Conservation (phyloP, 805 yeast species). For the Starmerella bombicola region DNA sequence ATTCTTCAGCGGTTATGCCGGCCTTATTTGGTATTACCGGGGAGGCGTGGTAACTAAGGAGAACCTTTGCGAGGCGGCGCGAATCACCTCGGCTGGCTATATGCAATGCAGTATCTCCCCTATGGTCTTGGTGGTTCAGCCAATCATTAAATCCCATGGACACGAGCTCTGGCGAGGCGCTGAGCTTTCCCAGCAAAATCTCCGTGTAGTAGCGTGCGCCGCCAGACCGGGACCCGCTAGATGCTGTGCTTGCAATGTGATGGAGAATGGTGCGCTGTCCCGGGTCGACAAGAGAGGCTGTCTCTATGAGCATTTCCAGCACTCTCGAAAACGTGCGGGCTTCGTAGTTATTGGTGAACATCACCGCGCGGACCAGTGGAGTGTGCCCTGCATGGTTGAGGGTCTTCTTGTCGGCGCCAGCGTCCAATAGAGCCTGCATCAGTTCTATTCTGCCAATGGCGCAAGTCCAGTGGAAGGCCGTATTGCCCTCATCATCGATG, state of each 20-base stretch:
- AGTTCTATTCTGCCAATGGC: conserved; percentile 78
- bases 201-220: conserved; percentile 77
- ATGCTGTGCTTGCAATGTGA: conserved; percentile 63
- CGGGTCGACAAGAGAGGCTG: conserved; percentile 67
- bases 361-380: conserved; percentile 71
- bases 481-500: conserved; percentile 88
- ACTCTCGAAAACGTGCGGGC: conserved; percentile 68
- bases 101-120: conserved; percentile 80
- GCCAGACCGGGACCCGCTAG: conserved; percentile 53
- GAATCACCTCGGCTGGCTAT: conserved; percentile 53
- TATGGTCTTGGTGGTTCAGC: conserved; percentile 60
- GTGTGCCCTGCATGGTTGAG: conserved; percentile 67
- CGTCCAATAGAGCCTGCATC: conserved; percentile 58
- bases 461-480: conserved; percentile 95
- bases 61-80: conserved; percentile 33
- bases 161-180: conserved; percentile 31
- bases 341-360: conserved; percentile 79
- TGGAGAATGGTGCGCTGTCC: conserved; percentile 68
- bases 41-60: conserved; percentile 39
- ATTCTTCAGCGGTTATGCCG: conserved; percentile 32
- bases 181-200: conserved; percentile 56
- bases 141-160: conserved; percentile 31
- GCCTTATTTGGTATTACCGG: conserved; percentile 33
- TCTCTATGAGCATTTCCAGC: conserved; percentile 60
- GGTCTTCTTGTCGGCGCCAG: conserved; percentile 58